Conservation (phyloP, 768 basidiomycete species). For the Mycena maculata region DNA sequence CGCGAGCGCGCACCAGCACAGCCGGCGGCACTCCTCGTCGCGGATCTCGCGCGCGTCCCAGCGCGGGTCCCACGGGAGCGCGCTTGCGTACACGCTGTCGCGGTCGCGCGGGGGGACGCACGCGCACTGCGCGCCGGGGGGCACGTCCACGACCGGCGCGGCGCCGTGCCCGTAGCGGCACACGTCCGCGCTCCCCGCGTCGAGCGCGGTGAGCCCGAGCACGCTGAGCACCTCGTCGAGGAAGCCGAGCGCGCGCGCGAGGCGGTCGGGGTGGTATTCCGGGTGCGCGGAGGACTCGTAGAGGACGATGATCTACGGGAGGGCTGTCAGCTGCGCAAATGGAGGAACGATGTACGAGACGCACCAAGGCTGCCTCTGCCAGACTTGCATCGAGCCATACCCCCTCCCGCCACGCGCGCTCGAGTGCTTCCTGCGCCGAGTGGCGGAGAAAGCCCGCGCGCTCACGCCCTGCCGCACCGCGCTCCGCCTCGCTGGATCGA, state of each 20-base stretch:
- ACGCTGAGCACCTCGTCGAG: constrained; percentile 60
- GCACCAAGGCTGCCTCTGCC: constrained; percentile 65
- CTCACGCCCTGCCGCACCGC: constrained; percentile 53
- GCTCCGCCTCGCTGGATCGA: constrained; percentile 61
- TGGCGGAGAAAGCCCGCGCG: constrained; percentile 59
- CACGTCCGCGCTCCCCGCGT: constrained; percentile 55
- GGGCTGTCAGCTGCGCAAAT: not conserved
- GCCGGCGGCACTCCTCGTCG: constrained; percentile 61
- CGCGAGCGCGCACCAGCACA: constrained; percentile 64
- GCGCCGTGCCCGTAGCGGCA: constrained; percentile 50
- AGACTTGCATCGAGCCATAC: constrained; percentile 58
- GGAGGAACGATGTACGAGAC: constrained; percentile 31
- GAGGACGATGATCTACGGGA: constrained; percentile 58
- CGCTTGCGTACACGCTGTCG: constrained; percentile 49
- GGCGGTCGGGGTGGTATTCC: constrained; percentile 55
- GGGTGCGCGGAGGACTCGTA: constrained; percentile 68
- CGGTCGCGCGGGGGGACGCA: constrained; percentile 48
- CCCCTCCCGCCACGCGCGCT: constrained; percentile 53
- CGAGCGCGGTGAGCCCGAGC: constrained; percentile 56
- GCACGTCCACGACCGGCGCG: constrained; percentile 40
- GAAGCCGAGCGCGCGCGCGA: constrained; percentile 53
- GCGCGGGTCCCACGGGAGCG: constrained; percentile 57
- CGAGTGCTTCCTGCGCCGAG: constrained; percentile 57
- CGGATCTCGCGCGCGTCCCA: constrained; percentile 55
- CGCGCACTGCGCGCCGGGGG: constrained; percentile 42